Evolutionary conservation across 129 eudicot genomes (phyloP).

Genomic region (Flaveria bidentis): DNA sequence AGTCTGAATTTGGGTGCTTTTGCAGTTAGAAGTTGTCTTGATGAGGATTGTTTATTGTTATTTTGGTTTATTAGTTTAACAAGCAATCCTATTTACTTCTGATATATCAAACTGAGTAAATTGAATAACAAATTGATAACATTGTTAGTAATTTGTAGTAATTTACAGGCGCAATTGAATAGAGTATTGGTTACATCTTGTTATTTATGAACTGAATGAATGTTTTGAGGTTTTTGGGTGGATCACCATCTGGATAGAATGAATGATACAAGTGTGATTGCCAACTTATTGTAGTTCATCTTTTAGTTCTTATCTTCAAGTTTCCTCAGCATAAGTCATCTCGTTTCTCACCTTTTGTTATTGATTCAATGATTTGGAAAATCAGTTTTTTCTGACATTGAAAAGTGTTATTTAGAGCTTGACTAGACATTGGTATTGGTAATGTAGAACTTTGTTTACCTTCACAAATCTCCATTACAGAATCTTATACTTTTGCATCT

Average conservation of each 20-base stretch:
- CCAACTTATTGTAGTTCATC: not conserved
- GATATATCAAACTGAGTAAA: conserved; percentile 8
- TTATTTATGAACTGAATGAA: not conserved
- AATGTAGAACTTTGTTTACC: not conserved
- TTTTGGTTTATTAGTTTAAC: conserved; percentile 10
- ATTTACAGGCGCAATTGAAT: not conserved
- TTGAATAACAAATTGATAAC: not conserved
- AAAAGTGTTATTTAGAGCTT: not conserved
- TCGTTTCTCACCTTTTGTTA: not conserved
- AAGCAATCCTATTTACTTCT: conserved; percentile 21
- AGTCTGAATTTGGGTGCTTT: conserved; percentile 5
- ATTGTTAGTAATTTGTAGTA: not conserved
- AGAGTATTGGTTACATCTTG: not conserved
- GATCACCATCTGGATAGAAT: conserved; percentile 11
- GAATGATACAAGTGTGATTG: not conserved
- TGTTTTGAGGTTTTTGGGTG: conserved; percentile 17
- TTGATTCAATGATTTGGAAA: not conserved
- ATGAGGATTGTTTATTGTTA: not conserved
- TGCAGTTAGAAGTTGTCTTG: conserved; percentile 19
- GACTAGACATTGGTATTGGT: not conserved
- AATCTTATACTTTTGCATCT: conserved; percentile 2
- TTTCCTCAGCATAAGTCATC: not conserved
- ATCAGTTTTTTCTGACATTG: not conserved
- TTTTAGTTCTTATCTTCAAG: not conserved
- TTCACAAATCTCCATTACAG: not conserved